A percentile compares a stretch with the other conserved stretches of the same genome.
Conservation (phyloP, 345 rosid genomes). For the Arabidopsis suecica region DNA sequence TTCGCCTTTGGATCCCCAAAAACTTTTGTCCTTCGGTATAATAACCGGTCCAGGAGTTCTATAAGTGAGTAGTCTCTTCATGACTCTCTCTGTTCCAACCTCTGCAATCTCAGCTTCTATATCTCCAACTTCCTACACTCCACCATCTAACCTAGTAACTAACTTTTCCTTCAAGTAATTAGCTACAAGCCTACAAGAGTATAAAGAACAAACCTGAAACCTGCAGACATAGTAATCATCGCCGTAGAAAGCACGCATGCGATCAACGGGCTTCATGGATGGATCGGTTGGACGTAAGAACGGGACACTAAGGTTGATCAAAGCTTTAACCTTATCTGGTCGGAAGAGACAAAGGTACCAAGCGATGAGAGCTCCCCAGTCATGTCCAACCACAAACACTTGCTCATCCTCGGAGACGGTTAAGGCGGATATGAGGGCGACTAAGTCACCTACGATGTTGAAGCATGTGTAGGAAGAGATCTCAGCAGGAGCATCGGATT, state of each 20-base stretch:
- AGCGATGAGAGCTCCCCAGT: conserved; percentile 47
- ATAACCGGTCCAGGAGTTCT: conserved; percentile 36
- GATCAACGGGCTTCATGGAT: conserved; percentile 50
- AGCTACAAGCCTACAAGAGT: not conserved
- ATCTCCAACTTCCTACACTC: conserved; percentile 38
- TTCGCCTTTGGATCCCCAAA: conserved; percentile 39
- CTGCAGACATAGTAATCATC: conserved; percentile 78
- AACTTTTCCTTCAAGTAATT: not conserved
- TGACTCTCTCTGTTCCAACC: conserved; percentile 40
- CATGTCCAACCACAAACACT: conserved; percentile 50
- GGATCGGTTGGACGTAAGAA: conserved; percentile 26
- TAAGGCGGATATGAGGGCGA: conserved; percentile 29
- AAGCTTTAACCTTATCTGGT: conserved; percentile 44
- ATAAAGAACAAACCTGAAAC: conserved; percentile 65
- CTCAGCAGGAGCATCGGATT: conserved; percentile 35
- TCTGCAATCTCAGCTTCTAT: conserved; percentile 41
- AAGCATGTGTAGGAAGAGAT: conserved; percentile 43
- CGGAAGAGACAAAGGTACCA: conserved; percentile 45
- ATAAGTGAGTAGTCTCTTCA: conserved; percentile 34
- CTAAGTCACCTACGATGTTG: conserved; percentile 39
- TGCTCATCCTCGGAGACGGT: conserved; percentile 27
- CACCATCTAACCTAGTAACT: not conserved
- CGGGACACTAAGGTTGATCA: conserved; percentile 45
- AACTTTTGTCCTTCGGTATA: conserved; percentile 37
- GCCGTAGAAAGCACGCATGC: conserved; percentile 55